Evolutionary conservation across 352 stramenopile genomes (phyloP).

Genomic region (Phytophthora ohioensis): DNA sequence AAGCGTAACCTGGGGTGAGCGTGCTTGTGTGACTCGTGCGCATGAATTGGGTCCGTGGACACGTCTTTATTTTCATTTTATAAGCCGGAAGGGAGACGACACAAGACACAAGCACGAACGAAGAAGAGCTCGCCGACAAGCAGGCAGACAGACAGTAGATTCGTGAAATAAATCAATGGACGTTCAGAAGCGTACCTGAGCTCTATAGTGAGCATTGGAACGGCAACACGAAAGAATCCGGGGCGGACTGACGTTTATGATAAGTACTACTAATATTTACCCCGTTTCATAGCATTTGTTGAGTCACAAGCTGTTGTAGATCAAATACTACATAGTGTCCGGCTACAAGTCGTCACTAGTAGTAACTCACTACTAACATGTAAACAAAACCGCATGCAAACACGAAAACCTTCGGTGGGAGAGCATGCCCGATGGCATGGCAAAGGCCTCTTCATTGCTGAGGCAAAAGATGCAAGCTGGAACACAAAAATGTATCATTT

Average conservation of each 20-base stretch:
- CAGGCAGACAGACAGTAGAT: slow-evolving; percentile 27
- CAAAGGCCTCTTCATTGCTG: not conserved
- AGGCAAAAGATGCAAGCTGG: not conserved
- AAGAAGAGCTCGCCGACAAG: not conserved
- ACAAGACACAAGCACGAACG: slow-evolving; percentile 11
- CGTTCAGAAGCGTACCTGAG: slow-evolving; percentile 1
- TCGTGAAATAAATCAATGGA: slow-evolving; percentile 32
- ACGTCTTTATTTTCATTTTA: slow-evolving; percentile 36
- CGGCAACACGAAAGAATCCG: slow-evolving; percentile 28
- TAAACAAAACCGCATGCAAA: not conserved
- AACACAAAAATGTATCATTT: slow-evolving; percentile 17
- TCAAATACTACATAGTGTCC: not conserved
- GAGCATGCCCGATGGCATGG: not conserved
- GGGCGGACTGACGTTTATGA: slow-evolving; percentile 7
- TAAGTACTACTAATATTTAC: not conserved
- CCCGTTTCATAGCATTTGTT: too few relatives aligned
- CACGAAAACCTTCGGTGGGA: slow-evolving; percentile 12
- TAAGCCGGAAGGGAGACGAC: slow-evolving; percentile 18
- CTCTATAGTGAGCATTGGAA: slow-evolving; percentile 5
- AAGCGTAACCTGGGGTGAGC: slow-evolving; percentile 15
- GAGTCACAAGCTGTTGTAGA: too few relatives aligned
- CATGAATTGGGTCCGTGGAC: slow-evolving; percentile 17
- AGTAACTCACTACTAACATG: too few relatives aligned
- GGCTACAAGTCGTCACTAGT: not conserved
- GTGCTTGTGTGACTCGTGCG: slow-evolving; percentile 19